Evolutionary conservation across 352 stramenopile species (phyloP), one percentile per base, ranked within the genome.

Genomic region (Pythium pyrilobum): DNA sequence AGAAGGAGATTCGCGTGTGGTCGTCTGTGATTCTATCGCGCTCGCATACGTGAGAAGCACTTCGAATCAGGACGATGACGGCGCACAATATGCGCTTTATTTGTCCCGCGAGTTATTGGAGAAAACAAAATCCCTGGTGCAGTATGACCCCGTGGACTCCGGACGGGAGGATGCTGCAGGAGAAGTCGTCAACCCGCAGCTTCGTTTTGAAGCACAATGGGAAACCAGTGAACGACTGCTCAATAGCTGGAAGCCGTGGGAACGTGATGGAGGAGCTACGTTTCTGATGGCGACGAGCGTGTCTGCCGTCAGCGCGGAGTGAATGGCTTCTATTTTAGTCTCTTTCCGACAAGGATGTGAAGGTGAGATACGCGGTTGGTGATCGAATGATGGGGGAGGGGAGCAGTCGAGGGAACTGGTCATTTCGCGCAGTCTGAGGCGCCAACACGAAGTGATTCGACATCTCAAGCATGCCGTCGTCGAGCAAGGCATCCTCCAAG

Each of bases 191-290:
- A 31, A 43, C 23, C 13, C 1, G 3, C 15, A 41, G 16, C 61
- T 81, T 31, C 59, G 57, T 11, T 67, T 85, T 31, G 57, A 74
- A 53, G 65, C 70, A 13, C 62, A 62, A 0, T 71, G 52, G 33
- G 56, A 70, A 11, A 81, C 67, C 37, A 85, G 72, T 36, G 77
- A 84, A 40, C 62, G 68, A 18, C 45, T 85, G 10, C 56, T 78
- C 8, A 85, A 79, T 59, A 87, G 77, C 48, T 82, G 72, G 63
- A 76, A 72, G 41, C 60, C 69, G 25, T 87, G 77, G 77, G 72
- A 85, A 39, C 67, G 68, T 23, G 52, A 74, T 21, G 64, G 77
- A 8, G 29, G 50, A 44, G 63, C 77, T n/a, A 74, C 66, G 24
- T 83, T 83, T 38, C 70, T 77, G 59, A 12, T 58, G 2, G 47